phyloP scores from a whole-genome alignment of 805 yeast genomes.

The Pichia eremophila region DNA sequence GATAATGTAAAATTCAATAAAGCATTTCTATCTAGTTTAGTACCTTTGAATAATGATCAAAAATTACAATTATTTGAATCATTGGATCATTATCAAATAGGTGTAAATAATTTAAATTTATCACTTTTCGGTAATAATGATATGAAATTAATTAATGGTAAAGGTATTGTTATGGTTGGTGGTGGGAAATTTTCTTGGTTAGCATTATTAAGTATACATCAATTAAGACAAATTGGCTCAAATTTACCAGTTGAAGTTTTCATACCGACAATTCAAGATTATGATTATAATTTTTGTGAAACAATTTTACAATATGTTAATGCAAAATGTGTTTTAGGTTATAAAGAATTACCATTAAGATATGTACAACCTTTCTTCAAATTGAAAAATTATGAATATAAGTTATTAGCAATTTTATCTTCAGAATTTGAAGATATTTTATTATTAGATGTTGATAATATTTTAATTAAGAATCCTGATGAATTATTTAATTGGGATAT shows the following conservation, averaged over 20 bases:
- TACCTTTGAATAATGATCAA: not conserved
- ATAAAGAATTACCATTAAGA: conserved; percentile 21
- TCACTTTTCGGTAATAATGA: conserved; percentile 20
- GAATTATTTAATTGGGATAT: conserved; percentile 36
- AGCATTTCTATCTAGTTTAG: not conserved
- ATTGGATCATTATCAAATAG: conserved; percentile 10
- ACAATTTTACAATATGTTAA: conserved; percentile 30
- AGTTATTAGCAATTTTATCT: conserved; percentile 38
- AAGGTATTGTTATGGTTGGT: conserved; percentile 43
- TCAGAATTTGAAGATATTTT: conserved; percentile 38
- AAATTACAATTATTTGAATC: conserved; percentile 13
- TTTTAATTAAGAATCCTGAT: conserved; percentile 35
- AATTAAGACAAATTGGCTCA: conserved; percentile 34
- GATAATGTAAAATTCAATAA: conserved; percentile 16
- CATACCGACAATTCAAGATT: conserved; percentile 34
- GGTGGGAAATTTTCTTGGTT: conserved; percentile 45
- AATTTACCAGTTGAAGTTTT: conserved; percentile 43
- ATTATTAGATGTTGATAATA: conserved; percentile 43
- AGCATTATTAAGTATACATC: conserved; percentile 38
- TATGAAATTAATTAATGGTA: conserved; percentile 4
- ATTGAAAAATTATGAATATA: conserved; percentile 41
- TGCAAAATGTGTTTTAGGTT: conserved; percentile 38
- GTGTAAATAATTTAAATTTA: conserved; percentile 29
- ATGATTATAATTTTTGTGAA: conserved; percentile 40
- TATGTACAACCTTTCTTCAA: conserved; percentile 18